phyloP scores from a whole-genome alignment of 164 flowering plant genomes.

The Berberis vulgaris region DNA sequence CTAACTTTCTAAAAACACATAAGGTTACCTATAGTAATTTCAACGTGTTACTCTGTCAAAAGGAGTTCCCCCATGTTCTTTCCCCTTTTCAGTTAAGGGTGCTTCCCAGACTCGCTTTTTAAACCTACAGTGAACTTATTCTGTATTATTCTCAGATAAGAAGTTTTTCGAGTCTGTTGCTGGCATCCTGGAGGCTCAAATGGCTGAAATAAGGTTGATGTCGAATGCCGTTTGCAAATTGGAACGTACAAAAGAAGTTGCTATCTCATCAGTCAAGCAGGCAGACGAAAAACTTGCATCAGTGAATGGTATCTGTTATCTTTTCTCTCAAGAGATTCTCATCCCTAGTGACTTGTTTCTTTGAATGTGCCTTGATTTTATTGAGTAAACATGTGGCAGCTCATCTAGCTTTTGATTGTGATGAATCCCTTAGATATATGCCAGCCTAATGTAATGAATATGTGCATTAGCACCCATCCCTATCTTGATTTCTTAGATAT shows the following conservation, averaged over 20 bases:
- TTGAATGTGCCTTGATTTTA: neutral
- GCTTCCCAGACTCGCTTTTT: too few species aligned
- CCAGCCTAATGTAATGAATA: too few species aligned
- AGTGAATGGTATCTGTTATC: constrained; percentile 9
- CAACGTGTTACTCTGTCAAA: too few species aligned
- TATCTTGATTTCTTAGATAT: too few species aligned
- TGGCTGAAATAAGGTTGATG: constrained; percentile 80
- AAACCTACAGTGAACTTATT: neutral
- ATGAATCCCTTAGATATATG: too few species aligned
- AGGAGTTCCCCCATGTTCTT: too few species aligned
- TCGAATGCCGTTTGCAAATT: constrained; percentile 46
- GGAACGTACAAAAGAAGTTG: constrained; percentile 40
- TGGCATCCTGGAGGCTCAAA: constrained; percentile 52
- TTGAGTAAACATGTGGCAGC: too few species aligned
- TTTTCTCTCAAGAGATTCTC: neutral
- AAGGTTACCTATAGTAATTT: too few species aligned
- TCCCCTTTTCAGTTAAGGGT: too few species aligned
- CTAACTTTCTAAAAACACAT: too few species aligned
- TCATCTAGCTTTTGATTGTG: too few species aligned
- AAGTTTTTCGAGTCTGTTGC: constrained; percentile 48
- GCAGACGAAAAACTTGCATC: constrained; percentile 11
- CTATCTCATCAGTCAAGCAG: constrained; percentile 12
- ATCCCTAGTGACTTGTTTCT: neutral
- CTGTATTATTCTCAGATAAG: constrained; percentile 41
- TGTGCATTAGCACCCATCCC: too few species aligned